Evolutionary conservation across 1,139 yeast species (phyloP).

Genomic region (Sugiyamaella japonica): DNA sequence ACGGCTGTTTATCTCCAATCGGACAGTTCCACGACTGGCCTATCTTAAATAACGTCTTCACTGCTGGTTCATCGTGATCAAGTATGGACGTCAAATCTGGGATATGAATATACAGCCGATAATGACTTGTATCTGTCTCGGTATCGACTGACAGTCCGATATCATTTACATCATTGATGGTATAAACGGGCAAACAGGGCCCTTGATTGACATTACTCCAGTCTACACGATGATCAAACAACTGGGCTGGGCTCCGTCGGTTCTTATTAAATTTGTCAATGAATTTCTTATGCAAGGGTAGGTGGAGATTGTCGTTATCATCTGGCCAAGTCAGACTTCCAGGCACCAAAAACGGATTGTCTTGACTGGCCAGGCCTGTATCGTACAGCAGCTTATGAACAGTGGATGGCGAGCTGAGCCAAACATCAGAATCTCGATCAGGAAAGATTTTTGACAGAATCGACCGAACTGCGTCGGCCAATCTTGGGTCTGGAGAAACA

Average conservation of each 20-base stretch:
- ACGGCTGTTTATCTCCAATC: not conserved
- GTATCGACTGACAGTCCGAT: slow-evolving; percentile 25
- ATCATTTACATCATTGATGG: slow-evolving; percentile 15
- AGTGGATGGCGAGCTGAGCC: slow-evolving; percentile 28
- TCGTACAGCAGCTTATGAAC: slow-evolving; percentile 20
- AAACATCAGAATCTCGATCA: slow-evolving; percentile 23
- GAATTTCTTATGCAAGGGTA: slow-evolving; percentile 19
- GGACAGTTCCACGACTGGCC: slow-evolving; percentile 15
- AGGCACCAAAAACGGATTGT: slow-evolving; percentile 18
- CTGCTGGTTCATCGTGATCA: slow-evolving; percentile 15
- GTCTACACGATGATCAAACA: not conserved
- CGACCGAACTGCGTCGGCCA: slow-evolving; percentile 25
- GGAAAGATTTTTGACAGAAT: slow-evolving; percentile 25
- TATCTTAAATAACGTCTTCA: slow-evolving; percentile 14
- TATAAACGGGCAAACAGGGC: slow-evolving; percentile 6
- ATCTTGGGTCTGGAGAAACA: slow-evolving; percentile 29
- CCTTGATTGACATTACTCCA: slow-evolving; percentile 4
- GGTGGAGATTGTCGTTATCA: slow-evolving; percentile 3
- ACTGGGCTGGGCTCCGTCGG: not conserved
- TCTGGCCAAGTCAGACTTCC: slow-evolving; percentile 18
- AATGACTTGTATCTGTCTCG: not conserved
- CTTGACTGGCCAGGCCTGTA: slow-evolving; percentile 16
- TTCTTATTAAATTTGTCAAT: not conserved
- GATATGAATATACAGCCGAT: slow-evolving; percentile 21
- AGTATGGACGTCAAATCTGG: slow-evolving; percentile 22